A percentile compares a stretch with the other conserved stretches of the same genome.
Conservation (phyloP, 495 filamentous ascomycete genomes). For the Rostrohypoxylon terebratum region DNA sequence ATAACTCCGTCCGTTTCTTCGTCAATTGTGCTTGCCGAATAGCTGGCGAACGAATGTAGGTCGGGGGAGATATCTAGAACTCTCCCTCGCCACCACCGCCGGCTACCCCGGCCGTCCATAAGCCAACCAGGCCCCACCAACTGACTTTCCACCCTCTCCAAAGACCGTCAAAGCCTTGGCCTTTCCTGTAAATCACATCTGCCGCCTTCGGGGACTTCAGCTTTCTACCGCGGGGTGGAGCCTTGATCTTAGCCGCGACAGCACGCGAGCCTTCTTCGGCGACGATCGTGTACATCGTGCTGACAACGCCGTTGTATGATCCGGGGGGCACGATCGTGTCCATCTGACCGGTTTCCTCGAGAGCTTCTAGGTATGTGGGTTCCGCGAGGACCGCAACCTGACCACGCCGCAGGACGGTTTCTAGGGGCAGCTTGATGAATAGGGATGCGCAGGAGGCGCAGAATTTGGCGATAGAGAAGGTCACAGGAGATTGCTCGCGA, state of each 20-base stretch:
- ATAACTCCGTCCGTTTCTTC: conserved; percentile 27
- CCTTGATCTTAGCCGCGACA: conserved; percentile 50
- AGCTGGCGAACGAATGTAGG: background rate
- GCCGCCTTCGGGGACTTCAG: conserved; percentile 53
- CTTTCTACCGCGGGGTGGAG: conserved; percentile 44
- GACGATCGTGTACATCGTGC: conserved; percentile 88
- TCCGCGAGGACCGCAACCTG: conserved; percentile 74
- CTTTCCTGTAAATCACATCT: conserved; percentile 67
- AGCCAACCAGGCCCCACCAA: conserved; percentile 92
- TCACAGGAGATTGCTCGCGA: conserved; percentile 79
- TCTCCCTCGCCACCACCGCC: conserved; percentile 62
- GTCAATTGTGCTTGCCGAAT: background rate
- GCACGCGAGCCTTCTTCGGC: conserved; percentile 78
- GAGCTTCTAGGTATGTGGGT: conserved; percentile 55
- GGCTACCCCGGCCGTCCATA: conserved; percentile 70
- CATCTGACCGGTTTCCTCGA: conserved; percentile 59
- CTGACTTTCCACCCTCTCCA: conserved; percentile 96
- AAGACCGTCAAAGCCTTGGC: conserved; percentile 85
- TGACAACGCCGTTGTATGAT: conserved; percentile 81
- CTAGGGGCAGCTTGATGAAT: conserved; percentile 85
- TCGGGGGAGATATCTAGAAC: conserved; percentile 49
- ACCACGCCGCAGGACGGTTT: conserved; percentile 89
- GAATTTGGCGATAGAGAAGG: conserved; percentile 83
- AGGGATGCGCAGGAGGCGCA: conserved; percentile 80
- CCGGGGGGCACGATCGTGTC: conserved; percentile 80